Percentiles rank a stretch among this genome's conserved stretches.
phyloP scores from a whole-genome alignment of 495 filamentous ascomycete genomes.

The Letharia lupina region DNA sequence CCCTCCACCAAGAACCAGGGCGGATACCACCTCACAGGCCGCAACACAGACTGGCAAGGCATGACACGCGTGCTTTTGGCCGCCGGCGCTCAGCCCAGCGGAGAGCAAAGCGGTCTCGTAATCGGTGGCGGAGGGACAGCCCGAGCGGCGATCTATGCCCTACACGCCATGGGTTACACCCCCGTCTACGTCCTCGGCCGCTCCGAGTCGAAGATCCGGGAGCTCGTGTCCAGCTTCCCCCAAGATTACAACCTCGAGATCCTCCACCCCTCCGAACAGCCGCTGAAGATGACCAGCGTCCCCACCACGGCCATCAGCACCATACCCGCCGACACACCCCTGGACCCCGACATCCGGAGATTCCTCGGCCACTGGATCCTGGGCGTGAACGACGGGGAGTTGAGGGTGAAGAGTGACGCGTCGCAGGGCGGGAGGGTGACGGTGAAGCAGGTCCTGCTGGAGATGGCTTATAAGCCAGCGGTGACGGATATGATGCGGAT shows the following conservation, averaged over 20 bases:
- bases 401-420: background rate
- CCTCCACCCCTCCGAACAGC: constrained; percentile 46
- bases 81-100: constrained; percentile 47
- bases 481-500: constrained; percentile 80
- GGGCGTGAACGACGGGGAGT: constrained; percentile 28
- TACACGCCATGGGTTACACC: constrained; percentile 68
- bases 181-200: constrained; percentile 86
- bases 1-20: constrained; percentile 24
- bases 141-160: constrained; percentile 80
- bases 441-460: constrained; percentile 54
- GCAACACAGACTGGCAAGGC: constrained; percentile 95
- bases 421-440: background rate
- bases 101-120: constrained; percentile 52
- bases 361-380: constrained; percentile 54
- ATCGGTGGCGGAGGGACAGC: constrained; percentile 89
- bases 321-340: constrained; percentile 80
- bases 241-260: constrained; percentile 62
- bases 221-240: constrained; percentile 66
- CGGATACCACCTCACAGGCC: constrained; percentile 57
- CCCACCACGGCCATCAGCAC: constrained; percentile 78
- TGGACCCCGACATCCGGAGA: constrained; percentile 63
- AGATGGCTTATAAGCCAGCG: constrained; percentile 94
- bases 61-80: constrained; percentile 77
- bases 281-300: constrained; percentile 37
- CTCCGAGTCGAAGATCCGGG: constrained; percentile 53